Percentiles rank a stretch among this genome's conserved stretches.
Evolutionary conservation across 257 asterid genomes (phyloP).

Genomic region (Gentiana dahurica): DNA sequence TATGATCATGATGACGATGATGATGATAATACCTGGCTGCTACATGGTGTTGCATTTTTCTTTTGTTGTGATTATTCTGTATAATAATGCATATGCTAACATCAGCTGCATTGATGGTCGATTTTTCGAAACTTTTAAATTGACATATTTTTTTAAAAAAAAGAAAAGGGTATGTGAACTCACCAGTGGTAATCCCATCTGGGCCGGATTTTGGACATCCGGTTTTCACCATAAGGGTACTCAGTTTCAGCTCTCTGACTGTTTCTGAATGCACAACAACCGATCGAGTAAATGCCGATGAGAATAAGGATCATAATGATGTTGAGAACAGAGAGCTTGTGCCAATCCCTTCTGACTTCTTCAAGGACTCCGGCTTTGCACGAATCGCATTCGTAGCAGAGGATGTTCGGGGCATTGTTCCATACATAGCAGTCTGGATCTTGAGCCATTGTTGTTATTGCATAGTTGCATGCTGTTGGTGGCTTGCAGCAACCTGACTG

Average conservation of each 20-base stretch:
- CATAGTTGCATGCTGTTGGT: conserved; percentile 80
- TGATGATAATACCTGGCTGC: too few relatives aligned
- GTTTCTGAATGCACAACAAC: conserved; percentile 89
- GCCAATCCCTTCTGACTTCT: conserved; percentile 75
- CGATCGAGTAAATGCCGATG: conserved; percentile 72
- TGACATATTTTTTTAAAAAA: too few relatives aligned
- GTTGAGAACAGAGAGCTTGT: conserved; percentile 72
- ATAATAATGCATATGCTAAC: too few relatives aligned
- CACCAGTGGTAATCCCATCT: conserved; percentile 94
- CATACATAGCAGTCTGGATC: conserved; percentile 80
- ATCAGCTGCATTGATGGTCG: too few relatives aligned
- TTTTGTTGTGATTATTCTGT: too few relatives aligned
- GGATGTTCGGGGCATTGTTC: conserved; percentile 55
- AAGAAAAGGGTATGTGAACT: neutral
- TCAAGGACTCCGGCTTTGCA: conserved; percentile 96
- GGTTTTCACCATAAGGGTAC: conserved; percentile 55
- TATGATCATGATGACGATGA: too few relatives aligned
- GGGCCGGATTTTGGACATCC: conserved; percentile 84
- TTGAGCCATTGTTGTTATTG: conserved; percentile 30
- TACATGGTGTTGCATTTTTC: too few relatives aligned
- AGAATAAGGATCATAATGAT: conserved; percentile 69
- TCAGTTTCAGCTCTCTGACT: conserved; percentile 53
- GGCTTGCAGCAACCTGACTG: conserved; percentile 99
- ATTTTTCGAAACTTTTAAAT: too few relatives aligned
- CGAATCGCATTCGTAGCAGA: conserved; percentile 88